Evolutionary conservation across 2,329 filamentous ascomycete species (phyloP).

Genomic region (Paracamarosporium sp.): DNA sequence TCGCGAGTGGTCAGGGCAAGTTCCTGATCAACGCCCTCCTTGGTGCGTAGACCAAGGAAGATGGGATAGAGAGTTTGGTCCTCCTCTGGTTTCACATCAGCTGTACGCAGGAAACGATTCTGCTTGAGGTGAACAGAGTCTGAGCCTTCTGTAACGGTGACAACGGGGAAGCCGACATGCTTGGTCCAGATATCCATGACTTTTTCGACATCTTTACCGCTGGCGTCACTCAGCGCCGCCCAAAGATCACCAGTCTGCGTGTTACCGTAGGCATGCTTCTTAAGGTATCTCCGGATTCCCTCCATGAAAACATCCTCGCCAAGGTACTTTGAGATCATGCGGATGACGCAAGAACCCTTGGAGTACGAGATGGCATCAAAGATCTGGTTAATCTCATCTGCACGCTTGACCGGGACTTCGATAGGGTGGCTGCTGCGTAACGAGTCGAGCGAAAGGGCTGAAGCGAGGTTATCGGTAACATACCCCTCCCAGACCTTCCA

Average conservation of each 20-base stretch:
- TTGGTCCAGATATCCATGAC: constrained; percentile 98
- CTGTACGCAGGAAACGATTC: constrained; percentile 92
- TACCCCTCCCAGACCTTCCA: constrained; percentile 99
- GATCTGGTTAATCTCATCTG: constrained; percentile 97
- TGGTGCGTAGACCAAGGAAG: constrained; percentile 83
- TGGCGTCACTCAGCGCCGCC: constrained; percentile 85
- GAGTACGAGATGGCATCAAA: constrained; percentile 98
- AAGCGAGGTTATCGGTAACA: constrained; percentile 89
- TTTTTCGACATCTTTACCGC: constrained; percentile 86
- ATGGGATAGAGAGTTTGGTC: constrained; percentile 88
- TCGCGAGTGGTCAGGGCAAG: constrained; percentile 77
- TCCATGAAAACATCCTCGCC: constrained; percentile 94
- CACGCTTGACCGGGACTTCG: constrained; percentile 93
- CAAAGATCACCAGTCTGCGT: constrained; percentile 90
- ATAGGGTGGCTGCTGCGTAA: constrained; percentile 95
- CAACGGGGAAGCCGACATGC: constrained; percentile 90
- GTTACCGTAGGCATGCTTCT: constrained; percentile 96
- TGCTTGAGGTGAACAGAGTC: constrained; percentile 87
- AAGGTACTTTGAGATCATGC: constrained; percentile 96
- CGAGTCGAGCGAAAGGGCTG: constrained; percentile 86
- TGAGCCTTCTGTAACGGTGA: constrained; percentile 79
- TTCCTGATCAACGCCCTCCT: constrained; percentile 80
- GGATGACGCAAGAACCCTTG: constrained; percentile 92
- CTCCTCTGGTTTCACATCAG: constrained; percentile 91
- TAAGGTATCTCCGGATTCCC: constrained; percentile 87